Percentiles rank a stretch among this genome's conserved stretches.
These are phyloP conservation scores for Coemansia sp. DNA, from an alignment of 192 early-diverging fungal genomes.

Conservation along the genomic window DNA sequence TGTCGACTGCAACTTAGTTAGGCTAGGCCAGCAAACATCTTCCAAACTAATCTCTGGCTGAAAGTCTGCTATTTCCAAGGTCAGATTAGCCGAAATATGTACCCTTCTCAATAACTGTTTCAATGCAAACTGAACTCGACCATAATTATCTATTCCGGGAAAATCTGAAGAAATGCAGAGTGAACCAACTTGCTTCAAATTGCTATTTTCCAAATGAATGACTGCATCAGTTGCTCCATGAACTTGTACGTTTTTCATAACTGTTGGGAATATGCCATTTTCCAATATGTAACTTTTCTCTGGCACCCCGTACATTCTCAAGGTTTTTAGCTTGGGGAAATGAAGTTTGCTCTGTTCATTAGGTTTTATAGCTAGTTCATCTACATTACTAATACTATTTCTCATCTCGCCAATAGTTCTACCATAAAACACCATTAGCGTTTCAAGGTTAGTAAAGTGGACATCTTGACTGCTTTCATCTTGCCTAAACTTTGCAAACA, in stretches of 20 bases:
- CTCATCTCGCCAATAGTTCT: neutral
- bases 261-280: neutral
- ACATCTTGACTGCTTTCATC: neutral
- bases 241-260: neutral
- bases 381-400: neutral
- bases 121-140: neutral
- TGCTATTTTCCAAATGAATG: neutral
- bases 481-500: neutral
- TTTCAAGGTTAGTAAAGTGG: neutral
- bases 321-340: constrained; percentile 1
- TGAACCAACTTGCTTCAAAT: neutral
- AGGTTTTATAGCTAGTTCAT: neutral
- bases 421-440: constrained; percentile 1
- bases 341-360: neutral
- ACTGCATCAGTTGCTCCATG: neutral
- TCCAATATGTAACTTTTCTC: neutral
- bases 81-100: neutral
- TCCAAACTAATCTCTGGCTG: neutral
- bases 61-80: neutral
- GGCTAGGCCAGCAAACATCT: neutral
- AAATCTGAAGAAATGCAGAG: neutral
- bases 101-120: neutral
- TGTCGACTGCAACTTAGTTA: neutral
- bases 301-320: neutral
- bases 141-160: neutral